A percentile compares a stretch with the other conserved stretches of the same genome.
Conservation (phyloP, 441 rosid species). For the Gossypium gossypioides region DNA sequence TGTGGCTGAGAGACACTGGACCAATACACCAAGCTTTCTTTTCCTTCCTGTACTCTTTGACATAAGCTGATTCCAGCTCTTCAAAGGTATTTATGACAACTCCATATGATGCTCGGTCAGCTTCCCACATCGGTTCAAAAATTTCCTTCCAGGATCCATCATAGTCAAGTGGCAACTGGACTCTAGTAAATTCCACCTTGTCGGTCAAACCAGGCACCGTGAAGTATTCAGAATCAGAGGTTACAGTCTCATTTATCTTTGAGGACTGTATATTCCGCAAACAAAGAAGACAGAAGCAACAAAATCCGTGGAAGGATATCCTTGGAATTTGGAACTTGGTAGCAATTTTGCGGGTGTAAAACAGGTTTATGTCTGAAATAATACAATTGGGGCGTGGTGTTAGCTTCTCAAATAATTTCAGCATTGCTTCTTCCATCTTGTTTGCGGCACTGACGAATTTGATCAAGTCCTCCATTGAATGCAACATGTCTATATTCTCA, state of each 20-base stretch:
- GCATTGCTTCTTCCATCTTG: conserved; percentile 15
- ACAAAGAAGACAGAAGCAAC: conserved; percentile 20
- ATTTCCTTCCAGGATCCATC: background rate
- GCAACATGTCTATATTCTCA: conserved; percentile 33
- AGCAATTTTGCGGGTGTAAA: conserved; percentile 22
- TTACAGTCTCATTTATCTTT: conserved; percentile 8
- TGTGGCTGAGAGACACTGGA: conserved; percentile 30
- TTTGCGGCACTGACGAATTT: conserved; percentile 17
- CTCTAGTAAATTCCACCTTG: background rate
- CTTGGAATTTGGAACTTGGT: conserved; percentile 23
- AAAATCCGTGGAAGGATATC: conserved; percentile 23
- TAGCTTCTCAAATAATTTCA: conserved; percentile 15
- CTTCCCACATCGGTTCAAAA: background rate
- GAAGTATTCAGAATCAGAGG: conserved; percentile 17
- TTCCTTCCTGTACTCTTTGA: conserved; percentile 14
- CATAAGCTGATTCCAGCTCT: conserved; percentile 28
- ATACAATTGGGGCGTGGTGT: conserved; percentile 27
- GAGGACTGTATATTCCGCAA: background rate
- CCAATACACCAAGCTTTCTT: conserved; percentile 30
- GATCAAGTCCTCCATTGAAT: background rate
- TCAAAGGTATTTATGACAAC: conserved; percentile 28
- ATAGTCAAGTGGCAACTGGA: background rate
- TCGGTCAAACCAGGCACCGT: conserved; percentile 23
- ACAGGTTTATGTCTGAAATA: conserved; percentile 22
- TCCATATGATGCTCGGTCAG: conserved; percentile 19